Evolutionary conservation across 345 rosid genomes (phyloP).

Genomic region (Brassica juncea): DNA sequence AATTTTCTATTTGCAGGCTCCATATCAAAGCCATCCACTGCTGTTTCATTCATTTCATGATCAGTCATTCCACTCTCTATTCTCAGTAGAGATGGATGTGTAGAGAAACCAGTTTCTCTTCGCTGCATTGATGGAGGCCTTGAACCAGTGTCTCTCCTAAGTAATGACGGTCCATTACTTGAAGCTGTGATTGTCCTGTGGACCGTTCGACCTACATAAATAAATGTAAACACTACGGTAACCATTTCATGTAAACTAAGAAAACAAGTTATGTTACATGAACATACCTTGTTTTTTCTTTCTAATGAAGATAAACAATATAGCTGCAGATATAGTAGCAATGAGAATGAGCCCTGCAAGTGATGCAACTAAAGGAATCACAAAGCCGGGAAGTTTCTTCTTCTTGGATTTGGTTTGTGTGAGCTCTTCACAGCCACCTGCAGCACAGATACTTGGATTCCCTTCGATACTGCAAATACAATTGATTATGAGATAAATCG

Average conservation of each 20-base stretch:
- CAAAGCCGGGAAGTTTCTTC: constrained; percentile 30
- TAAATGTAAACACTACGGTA: not conserved
- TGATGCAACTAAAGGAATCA: constrained; percentile 44
- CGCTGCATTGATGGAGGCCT: constrained; percentile 29
- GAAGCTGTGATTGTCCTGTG: constrained; percentile 12
- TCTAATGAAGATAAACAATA: constrained; percentile 22
- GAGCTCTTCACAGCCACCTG: constrained; percentile 29
- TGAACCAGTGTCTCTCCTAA: constrained; percentile 32
- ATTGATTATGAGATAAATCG: not conserved
- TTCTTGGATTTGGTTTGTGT: constrained; percentile 2
- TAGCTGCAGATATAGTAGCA: not conserved
- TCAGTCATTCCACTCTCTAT: constrained; percentile 40
- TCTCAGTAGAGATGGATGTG: constrained; percentile 30
- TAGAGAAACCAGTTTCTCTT: constrained; percentile 25
- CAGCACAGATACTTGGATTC: constrained; percentile 43
- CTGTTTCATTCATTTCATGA: constrained; percentile 17
- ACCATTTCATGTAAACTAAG: not conserved
- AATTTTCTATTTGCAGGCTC: constrained; percentile 36
- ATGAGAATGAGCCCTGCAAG: constrained; percentile 36
- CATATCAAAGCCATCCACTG: constrained; percentile 31
- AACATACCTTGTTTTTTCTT: constrained; percentile 27
- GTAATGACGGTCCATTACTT: constrained; percentile 37
- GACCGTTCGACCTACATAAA: constrained; percentile 13
- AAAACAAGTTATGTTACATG: not conserved
- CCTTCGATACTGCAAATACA: constrained; percentile 32